phyloP scores from a whole-genome alignment of 1,284 basidiomycete species.

The Ceratobasidium sp. region DNA sequence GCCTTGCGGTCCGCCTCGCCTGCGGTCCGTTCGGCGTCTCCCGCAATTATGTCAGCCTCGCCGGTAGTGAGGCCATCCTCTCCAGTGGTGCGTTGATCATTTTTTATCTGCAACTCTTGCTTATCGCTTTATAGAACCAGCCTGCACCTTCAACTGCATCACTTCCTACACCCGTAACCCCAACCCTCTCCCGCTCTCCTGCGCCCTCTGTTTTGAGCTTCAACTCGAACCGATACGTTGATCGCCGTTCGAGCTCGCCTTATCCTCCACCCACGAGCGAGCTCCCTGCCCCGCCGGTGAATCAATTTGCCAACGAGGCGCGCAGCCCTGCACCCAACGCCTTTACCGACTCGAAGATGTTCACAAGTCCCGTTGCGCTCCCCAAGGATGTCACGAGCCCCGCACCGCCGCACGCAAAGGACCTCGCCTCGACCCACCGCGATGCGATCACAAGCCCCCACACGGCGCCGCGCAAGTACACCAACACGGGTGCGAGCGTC shows the following conservation, averaged over 20 bases:
- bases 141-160: conserved; percentile 27
- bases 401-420: background rate
- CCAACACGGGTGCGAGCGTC: conserved; percentile 30
- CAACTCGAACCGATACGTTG: conserved; percentile 23
- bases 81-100: conserved; percentile 4
- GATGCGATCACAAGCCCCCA: conserved; percentile 19
- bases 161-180: conserved; percentile 33
- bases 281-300: conserved; percentile 17
- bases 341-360: conserved; percentile 14
- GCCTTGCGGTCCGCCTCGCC: conserved; percentile 11
- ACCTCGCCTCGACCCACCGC: background rate
- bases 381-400: conserved; percentile 13
- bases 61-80: conserved; percentile 19
- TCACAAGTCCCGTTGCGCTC: background rate
- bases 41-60: conserved; percentile 6
- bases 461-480: conserved; percentile 30
- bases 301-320: background rate
- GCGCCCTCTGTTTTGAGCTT: conserved; percentile 39
- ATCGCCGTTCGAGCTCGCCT: conserved; percentile 40
- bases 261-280: conserved; percentile 36
- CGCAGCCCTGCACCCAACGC: conserved; percentile 17
- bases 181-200: conserved; percentile 36
- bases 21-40: conserved; percentile 19
- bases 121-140: background rate
- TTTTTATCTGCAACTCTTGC: background rate